These are phyloP conservation scores for Dalechampia spathulata DNA, from an alignment of 441 rosid species.

Conservation along the genomic window DNA sequence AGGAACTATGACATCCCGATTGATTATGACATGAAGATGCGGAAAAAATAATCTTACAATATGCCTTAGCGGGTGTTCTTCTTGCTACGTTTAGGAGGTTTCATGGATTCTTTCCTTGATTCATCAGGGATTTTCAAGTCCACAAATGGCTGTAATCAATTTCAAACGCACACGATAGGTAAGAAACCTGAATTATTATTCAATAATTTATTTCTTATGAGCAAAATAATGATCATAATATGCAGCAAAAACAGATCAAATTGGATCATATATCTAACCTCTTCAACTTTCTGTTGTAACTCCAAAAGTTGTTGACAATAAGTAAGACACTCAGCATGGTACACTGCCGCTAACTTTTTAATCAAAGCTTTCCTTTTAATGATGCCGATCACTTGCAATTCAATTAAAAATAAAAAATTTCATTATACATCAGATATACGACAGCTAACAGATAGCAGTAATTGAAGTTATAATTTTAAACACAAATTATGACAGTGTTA, in stretches of 20 bases:
- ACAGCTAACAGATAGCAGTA: not conserved
- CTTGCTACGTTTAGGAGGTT: constrained; percentile 57
- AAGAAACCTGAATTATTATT: not conserved
- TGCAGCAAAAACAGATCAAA: not conserved
- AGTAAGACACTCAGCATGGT: constrained; percentile 72
- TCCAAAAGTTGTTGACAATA: constrained; percentile 77
- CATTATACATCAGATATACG: not conserved
- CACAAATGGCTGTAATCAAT: constrained; percentile 55
- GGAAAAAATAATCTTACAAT: constrained; percentile 10
- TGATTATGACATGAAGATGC: not conserved
- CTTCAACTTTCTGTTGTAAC: constrained; percentile 60
- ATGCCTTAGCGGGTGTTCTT: constrained; percentile 37
- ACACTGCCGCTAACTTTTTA: constrained; percentile 74
- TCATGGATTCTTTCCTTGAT: constrained; percentile 44
- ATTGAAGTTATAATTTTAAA: too few species aligned
- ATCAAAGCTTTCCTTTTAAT: constrained; percentile 89
- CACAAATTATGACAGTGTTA: too few species aligned
- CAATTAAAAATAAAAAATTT: not conserved
- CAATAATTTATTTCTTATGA: too few species aligned
- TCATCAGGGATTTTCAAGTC: constrained; percentile 50
- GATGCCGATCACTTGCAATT: constrained; percentile 68
- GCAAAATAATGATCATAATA: too few species aligned
- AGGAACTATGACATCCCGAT: too few species aligned
- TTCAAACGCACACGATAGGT: not conserved
- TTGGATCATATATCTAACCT: constrained; percentile 33